A percentile compares a stretch with the other conserved stretches of the same genome.
phyloP scores from a whole-genome alignment of 2,329 filamentous ascomycete genomes.

The Cytospora leucostoma region DNA sequence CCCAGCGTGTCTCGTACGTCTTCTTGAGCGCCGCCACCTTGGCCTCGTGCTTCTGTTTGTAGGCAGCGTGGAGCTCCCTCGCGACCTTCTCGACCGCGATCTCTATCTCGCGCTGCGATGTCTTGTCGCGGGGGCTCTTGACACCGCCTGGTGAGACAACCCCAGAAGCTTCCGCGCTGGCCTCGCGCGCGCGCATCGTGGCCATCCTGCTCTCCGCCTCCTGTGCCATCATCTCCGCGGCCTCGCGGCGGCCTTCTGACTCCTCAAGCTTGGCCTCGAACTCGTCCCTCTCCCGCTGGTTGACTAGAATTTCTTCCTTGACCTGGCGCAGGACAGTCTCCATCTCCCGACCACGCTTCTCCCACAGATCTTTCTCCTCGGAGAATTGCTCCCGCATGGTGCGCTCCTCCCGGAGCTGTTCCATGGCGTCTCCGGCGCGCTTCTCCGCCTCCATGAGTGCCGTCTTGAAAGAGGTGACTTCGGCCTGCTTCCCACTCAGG shows the following conservation, averaged over 20 bases:
- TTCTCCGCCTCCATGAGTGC: conserved; percentile 90
- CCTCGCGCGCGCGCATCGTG: conserved; percentile 67
- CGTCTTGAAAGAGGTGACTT: conserved; percentile 82
- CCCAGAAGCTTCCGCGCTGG: conserved; percentile 40
- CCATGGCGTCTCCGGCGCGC: conserved; percentile 82
- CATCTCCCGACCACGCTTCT: conserved; percentile 82
- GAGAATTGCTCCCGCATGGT: conserved; percentile 69
- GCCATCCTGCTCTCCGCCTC: conserved; percentile 77
- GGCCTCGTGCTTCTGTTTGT: conserved; percentile 96
- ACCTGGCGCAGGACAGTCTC: conserved; percentile 78
- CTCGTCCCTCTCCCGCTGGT: conserved; percentile 79
- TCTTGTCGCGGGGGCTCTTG: conserved; percentile 35
- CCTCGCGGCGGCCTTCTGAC: conserved; percentile 71
- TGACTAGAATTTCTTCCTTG: conserved; percentile 76
- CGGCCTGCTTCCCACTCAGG: conserved; percentile 88
- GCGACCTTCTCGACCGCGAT: conserved; percentile 86
- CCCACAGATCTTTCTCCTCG: conserved; percentile 79
- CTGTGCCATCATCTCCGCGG: conserved; percentile 73
- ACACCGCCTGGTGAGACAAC: conserved; percentile 42
- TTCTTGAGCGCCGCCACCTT: conserved; percentile 90
- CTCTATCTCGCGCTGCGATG: conserved; percentile 68
- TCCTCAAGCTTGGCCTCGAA: conserved; percentile 76
- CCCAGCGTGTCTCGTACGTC: conserved; percentile 82
- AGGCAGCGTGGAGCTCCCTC: conserved; percentile 87
- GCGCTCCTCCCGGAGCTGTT: conserved; percentile 78